Base-by-base conservation (phyloP, 2,329 filamentous ascomycete genomes). In the Cadophora luteo-olivacea region DNA sequence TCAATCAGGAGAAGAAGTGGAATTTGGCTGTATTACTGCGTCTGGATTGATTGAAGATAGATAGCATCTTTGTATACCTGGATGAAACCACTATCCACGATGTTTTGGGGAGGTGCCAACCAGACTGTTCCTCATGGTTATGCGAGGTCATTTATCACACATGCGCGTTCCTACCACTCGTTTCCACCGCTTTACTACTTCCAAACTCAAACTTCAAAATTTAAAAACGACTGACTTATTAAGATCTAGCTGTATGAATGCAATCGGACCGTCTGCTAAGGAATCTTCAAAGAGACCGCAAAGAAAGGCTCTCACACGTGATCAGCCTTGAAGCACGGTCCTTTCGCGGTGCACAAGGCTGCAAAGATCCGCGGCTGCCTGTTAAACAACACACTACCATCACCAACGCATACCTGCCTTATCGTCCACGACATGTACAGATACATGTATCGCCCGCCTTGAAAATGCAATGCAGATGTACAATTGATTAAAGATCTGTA, bases 401-500 rank as follows among this genome's bases (percentile, higher is more conserved):
- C 45, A 58, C 41, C 61, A 67, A 48, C 68, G 67, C 64, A 48
- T 60, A 45, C 38, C 65, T 66, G 65, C 72, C 65, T 61, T 12
- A 72, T 70, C 68, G 41, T 54, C 41, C 62, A 69, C 68, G 33
- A 45, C 61, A 54, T 60, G 45, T 22, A 6, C 45, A 49, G n/a
- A 6, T 49, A 49, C n/a, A 49, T 60, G 33, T 41, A 41, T 60
- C 36, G 57, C 12, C 57, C 33, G 57, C 57, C 57, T 29, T 60
- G 33, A n/a, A 5, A 25, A 52, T 29, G n/a, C 12, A 38, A 60
- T 33, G 19, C 4, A 49, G 4, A 36, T 25, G 24, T 33, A 25
- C 22, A 22, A 19, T 64, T 61, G 57, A 57, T 65, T 33, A 63
- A 65, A 67, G 57, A 66, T 68, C 67, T 69, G 72, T 55, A 55